Conservation (phyloP, 139 green algal genomes). For the Asterochloris sp. region DNA sequence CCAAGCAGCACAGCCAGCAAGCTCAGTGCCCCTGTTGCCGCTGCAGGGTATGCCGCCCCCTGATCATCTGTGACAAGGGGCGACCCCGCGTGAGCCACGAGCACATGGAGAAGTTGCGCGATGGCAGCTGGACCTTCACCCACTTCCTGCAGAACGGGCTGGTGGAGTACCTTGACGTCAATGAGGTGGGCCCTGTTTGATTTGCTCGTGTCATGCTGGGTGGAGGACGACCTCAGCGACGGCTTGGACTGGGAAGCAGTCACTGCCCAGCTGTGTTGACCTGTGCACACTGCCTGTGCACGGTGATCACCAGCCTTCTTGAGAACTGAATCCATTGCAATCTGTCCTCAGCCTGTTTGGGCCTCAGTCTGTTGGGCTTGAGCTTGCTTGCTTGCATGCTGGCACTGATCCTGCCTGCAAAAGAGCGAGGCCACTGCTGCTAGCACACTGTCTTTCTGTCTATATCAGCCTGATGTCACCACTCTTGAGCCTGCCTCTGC, state of each 20-base stretch:
- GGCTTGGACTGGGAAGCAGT: no score
- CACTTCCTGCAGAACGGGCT: conserved; percentile 81
- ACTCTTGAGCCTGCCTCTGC: conserved; percentile 40
- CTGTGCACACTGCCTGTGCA: no score
- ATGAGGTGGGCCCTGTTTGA: conserved; percentile 29
- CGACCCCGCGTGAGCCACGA: conserved; percentile 75
- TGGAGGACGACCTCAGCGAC: no score
- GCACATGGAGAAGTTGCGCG: conserved; percentile 52
- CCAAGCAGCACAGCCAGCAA: background rate
- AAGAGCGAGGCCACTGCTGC: background rate
- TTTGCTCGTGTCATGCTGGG: no score
- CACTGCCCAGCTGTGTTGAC: no score
- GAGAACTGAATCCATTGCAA: no score
- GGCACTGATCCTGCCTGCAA: no score
- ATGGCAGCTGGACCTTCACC: conserved; percentile 66
- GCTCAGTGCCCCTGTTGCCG: conserved; percentile 82
- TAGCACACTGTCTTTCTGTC: conserved; percentile 16
- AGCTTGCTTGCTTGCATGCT: no score
- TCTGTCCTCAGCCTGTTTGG: no score
- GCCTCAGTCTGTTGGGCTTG: no score
- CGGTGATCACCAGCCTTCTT: no score
- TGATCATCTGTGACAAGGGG: conserved; percentile 95
- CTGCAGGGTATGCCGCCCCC: conserved; percentile 91
- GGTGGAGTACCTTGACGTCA: conserved; percentile 98
- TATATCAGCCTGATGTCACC: background rate